Base-by-base conservation (phyloP, 805 yeast species). In the Cyberlindnera mycetangii region DNA sequence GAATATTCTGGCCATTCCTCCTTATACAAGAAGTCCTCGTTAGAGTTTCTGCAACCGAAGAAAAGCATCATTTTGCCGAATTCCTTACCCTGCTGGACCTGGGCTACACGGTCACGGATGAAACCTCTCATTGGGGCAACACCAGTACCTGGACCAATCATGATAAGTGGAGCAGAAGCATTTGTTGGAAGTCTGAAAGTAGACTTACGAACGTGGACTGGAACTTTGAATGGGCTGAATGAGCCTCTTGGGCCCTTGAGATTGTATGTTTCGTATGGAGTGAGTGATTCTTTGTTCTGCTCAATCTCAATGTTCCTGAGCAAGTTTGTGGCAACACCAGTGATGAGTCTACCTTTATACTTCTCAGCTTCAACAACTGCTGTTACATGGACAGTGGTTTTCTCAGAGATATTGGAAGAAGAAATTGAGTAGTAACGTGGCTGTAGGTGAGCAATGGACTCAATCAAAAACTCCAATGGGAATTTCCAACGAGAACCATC, bases 141-240 rank as follows among this genome's bases (percentile, higher is more conserved):
- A 65, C 99, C 99, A 3, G 99, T 93, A 53, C 99, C 99, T 37
- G 99, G 98, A 22, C 99, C 99, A 59, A 92, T 76, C 85, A 90
- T 79, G 57, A 92, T 89, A 18, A 92, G 75, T 15, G 98, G 97
- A 25, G 83, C 79, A 3, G 77, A 66, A 25, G 95, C 84, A 61
- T 88, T 87, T 7, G 89, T 74, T 17, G 99, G 99, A 52, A 93
- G 74, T 72, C 89, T 90, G 74, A 92, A 93, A 45, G 92, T 85
- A 7, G 98, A 90, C 67, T 93, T 89, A 68, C 98, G 87, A 37
- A 93, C 85, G 63, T 90, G 97, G 33, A 93, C 83, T 5, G 97
- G 97, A 42, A 89, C 72, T 59, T 83, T 85, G 61, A 51, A 76
- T 39, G 64, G 48, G 4, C 60, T 56, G 31, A 60, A 65, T 37